phyloP scores from a whole-genome alignment of 345 rosid species.

The Carallia brachiata region DNA sequence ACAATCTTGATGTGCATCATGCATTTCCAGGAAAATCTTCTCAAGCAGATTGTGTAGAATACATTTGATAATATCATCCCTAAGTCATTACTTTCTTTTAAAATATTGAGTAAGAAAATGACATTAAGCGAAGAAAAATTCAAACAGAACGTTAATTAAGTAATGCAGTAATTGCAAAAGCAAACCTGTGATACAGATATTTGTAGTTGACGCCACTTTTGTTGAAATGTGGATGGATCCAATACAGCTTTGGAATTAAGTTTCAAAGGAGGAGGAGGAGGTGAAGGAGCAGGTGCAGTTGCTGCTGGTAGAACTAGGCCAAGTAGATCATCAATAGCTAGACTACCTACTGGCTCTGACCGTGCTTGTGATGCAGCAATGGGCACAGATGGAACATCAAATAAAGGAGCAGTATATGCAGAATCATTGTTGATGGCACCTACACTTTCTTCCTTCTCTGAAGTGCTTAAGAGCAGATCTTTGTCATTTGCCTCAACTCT shows the following conservation, averaged over 20 bases:
- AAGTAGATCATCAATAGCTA: conserved; percentile 79
- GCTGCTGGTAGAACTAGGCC: conserved; percentile 64
- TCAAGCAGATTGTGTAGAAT: too few relatives aligned
- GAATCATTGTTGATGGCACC: conserved; percentile 52
- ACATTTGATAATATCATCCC: too few relatives aligned
- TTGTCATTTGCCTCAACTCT: conserved; percentile 84
- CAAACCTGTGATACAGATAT: conserved; percentile 66
- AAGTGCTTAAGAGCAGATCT: conserved; percentile 73
- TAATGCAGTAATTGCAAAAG: background rate
- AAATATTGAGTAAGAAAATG: too few relatives aligned
- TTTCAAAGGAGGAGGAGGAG: conserved; percentile 67
- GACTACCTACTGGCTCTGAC: conserved; percentile 52
- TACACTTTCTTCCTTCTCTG: conserved; percentile 76
- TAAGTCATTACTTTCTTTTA: too few relatives aligned
- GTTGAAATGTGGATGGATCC: conserved; percentile 82
- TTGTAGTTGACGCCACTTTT: conserved; percentile 89
- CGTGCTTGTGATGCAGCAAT: conserved; percentile 45
- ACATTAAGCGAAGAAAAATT: too few relatives aligned
- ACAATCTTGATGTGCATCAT: too few relatives aligned
- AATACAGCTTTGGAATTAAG: conserved; percentile 77
- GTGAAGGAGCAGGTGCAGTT: conserved; percentile 41
- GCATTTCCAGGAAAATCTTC: too few relatives aligned
- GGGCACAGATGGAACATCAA: conserved; percentile 43
- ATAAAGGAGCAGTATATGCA: conserved; percentile 64
- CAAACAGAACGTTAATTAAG: too few relatives aligned